Conservation (phyloP, 345 rosid species). For the Brassica nigra region DNA sequence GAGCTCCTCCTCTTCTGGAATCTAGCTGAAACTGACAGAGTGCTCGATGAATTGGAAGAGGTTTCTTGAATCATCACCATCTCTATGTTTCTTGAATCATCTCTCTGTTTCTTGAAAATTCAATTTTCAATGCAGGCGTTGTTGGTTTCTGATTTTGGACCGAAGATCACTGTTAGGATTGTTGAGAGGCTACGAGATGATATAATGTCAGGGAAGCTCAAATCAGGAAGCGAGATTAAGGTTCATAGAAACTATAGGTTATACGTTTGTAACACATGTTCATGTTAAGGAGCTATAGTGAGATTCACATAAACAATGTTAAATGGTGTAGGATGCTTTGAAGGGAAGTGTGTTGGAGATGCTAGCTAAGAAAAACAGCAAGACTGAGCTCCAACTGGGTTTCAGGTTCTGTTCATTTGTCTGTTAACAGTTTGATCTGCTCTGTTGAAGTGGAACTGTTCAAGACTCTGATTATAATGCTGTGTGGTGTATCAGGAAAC, state of each 20-base stretch:
- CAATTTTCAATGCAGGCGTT: constrained; percentile 53
- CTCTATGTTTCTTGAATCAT: too few species aligned
- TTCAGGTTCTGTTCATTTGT: too few species aligned
- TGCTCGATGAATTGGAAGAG: constrained; percentile 95
- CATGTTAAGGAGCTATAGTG: not conserved
- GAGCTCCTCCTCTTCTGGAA: constrained; percentile 95
- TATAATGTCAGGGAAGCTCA: constrained; percentile 78
- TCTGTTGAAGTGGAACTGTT: not conserved
- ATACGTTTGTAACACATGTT: not conserved
- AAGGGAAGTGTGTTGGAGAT: constrained; percentile 76
- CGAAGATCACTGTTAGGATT: constrained; percentile 78
- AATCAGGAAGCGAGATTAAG: constrained; percentile 92
- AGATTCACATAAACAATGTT: not conserved
- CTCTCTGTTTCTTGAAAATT: not conserved
- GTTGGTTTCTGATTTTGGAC: constrained; percentile 94
- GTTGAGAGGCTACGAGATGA: constrained; percentile 87
- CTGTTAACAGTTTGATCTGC: too few species aligned
- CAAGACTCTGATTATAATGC: too few species aligned
- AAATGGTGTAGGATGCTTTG: constrained; percentile 65
- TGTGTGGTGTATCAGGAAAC: constrained; percentile 71
- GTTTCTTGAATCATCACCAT: constrained; percentile 33
- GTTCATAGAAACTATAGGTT: constrained; percentile 28
- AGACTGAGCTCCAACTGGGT: constrained; percentile 86
- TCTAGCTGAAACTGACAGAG: constrained; percentile 89
- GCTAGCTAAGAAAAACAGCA: constrained; percentile 59